Evolutionary conservation across 2,329 filamentous ascomycete genomes (phyloP).

Genomic region (Cucurbitaria berberidis): DNA sequence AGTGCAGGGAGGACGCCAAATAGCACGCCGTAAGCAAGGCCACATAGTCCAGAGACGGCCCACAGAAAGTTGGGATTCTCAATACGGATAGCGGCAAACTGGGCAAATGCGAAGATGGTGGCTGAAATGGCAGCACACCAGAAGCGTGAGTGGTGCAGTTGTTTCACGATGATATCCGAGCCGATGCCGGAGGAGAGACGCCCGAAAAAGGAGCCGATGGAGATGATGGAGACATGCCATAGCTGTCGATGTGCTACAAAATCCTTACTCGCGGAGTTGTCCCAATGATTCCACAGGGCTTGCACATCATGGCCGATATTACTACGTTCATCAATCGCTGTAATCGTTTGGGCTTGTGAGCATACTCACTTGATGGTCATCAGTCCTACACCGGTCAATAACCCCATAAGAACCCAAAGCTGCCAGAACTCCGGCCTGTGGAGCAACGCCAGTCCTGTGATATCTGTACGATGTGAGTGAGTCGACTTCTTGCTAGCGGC

Average conservation of each 20-base stretch:
- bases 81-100: conserved; percentile 76
- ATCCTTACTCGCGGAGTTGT: conserved; percentile 71
- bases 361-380: conserved; percentile 96
- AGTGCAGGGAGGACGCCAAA: conserved; percentile 95
- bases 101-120: conserved; percentile 77
- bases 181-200: conserved; percentile 77
- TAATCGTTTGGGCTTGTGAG: neutral
- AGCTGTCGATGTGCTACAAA: conserved; percentile 84
- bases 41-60: conserved; percentile 81
- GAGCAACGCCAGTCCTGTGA: conserved; percentile 81
- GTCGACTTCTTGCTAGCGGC: conserved; percentile 69
- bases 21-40: conserved; percentile 88
- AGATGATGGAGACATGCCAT: conserved; percentile 93
- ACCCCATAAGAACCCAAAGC: conserved; percentile 82
- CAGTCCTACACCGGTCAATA: conserved; percentile 90
- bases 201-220: conserved; percentile 82
- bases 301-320: conserved; percentile 93
- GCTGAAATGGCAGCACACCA: conserved; percentile 89
- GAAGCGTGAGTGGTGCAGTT: conserved; percentile 77
- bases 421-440: conserved; percentile 85
- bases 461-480: conserved; percentile 79
- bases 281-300: conserved; percentile 86
- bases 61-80: conserved; percentile 78
- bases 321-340: conserved; percentile 56
- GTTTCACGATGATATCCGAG: conserved; percentile 87